A percentile compares a stretch with the other conserved stretches of the same genome.
Evolutionary conservation across 2,329 filamentous ascomycete species (phyloP).

Genomic region (Xylariales sp.): DNA sequence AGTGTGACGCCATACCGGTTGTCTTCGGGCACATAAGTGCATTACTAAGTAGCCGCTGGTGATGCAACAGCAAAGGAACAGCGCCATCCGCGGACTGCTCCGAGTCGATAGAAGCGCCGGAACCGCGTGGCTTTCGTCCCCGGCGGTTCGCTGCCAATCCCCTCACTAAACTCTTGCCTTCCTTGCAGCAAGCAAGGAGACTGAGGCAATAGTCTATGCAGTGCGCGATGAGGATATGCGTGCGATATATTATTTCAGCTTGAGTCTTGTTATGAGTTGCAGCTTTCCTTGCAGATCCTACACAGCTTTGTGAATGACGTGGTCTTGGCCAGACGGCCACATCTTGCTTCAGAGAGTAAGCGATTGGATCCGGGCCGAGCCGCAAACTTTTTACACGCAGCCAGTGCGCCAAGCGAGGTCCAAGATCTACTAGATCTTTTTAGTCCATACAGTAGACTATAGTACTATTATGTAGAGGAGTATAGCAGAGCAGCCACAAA

Average conservation of each 20-base stretch:
- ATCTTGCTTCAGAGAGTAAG: background rate
- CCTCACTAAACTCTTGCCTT: slow-evolving; percentile 9
- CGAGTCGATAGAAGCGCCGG: slow-evolving; percentile 6
- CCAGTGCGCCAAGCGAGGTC: slow-evolving; percentile 8
- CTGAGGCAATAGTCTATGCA: slow-evolving; percentile 34
- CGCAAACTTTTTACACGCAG: slow-evolving; percentile 20
- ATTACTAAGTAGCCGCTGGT: background rate
- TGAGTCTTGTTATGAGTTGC: background rate
- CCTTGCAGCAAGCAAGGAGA: slow-evolving; percentile 11
- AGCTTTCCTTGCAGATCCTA: slow-evolving; percentile 20
- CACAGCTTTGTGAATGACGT: slow-evolving; percentile 18
- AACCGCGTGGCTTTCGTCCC: slow-evolving; percentile 15
- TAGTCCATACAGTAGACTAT: background rate
- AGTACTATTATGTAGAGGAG: background rate
- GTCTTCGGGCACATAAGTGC: slow-evolving; percentile 10
- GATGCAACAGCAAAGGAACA: background rate
- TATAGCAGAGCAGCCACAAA: slow-evolving; percentile 2
- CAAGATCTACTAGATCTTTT: slow-evolving; percentile 6
- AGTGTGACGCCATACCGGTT: slow-evolving; percentile 15
- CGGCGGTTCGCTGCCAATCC: slow-evolving; percentile 15
- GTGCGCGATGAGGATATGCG: slow-evolving; percentile 16
- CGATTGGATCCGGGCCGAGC: slow-evolving; percentile 27
- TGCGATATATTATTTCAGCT: slow-evolving; percentile 13
- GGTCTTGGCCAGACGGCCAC: slow-evolving; percentile 10
- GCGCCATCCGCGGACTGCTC: background rate